phyloP scores from a whole-genome alignment of 306 rosid species.

The Rosa chinensis region DNA sequence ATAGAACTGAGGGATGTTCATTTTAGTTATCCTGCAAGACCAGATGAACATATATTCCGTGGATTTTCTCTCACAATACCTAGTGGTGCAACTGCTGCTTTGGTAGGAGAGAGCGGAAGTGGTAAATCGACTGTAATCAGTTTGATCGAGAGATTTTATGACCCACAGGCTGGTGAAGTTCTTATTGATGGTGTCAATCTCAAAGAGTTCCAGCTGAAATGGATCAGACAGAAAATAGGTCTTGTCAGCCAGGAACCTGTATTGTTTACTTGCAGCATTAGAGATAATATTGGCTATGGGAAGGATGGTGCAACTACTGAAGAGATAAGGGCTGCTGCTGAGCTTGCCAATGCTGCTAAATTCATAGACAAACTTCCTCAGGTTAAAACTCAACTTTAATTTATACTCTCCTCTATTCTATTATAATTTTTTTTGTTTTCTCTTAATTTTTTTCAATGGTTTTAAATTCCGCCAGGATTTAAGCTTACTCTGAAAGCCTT shows the following conservation, averaged over 20 bases:
- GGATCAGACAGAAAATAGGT: constrained; percentile 40
- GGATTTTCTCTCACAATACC: constrained; percentile 51
- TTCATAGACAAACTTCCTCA: constrained; percentile 45
- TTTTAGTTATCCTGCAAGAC: constrained; percentile 29
- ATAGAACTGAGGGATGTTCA: constrained; percentile 28
- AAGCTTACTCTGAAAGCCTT: not conserved
- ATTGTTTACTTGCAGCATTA: constrained; percentile 40
- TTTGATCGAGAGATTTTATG: constrained; percentile 48
- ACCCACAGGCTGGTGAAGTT: constrained; percentile 46
- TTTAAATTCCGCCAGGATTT: not conserved
- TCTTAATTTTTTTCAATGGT: not conserved
- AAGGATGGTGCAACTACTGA: constrained; percentile 42
- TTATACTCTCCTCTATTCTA: not conserved
- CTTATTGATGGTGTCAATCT: constrained; percentile 45
- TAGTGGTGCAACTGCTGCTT: constrained; percentile 55
- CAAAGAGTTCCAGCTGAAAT: constrained; percentile 44
- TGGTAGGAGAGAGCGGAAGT: constrained; percentile 57
- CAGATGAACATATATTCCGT: constrained; percentile 24
- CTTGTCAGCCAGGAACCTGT: constrained; percentile 54
- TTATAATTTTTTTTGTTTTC: not conserved
- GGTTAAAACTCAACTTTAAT: constrained; percentile 16
- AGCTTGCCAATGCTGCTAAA: constrained; percentile 43
- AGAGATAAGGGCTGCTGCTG: constrained; percentile 39
- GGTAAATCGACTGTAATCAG: constrained; percentile 49
- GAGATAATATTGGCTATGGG: constrained; percentile 47